Base-by-base conservation (phyloP, 208 protist genomes). In the Lotmaria passim region DNA sequence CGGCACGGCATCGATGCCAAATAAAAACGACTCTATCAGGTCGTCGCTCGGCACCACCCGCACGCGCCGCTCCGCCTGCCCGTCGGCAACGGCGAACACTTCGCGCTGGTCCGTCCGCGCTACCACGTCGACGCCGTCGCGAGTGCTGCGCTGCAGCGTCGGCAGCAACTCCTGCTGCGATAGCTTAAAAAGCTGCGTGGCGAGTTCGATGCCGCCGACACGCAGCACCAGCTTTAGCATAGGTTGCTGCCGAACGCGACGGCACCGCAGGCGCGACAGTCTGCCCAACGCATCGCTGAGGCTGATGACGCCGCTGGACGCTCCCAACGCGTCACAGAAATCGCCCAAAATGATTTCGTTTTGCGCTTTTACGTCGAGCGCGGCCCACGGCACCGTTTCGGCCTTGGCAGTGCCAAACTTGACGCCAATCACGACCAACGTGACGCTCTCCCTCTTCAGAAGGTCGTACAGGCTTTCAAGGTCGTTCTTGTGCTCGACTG, bases 351-450 rank as follows among this genome's bases (percentile, higher is more conserved):
- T 82, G 51, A 67, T 69, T 75, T 89, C 88, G 53, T 93, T 97
- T 77, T 83, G 70, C 31, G 28, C 63, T 70, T 91, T 93, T 17
- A 61, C 33, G 34, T 61, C 10, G 10, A 73, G 61, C 47, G 46
- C 71, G 56, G 14, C 43, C 64, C 68, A 77, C 21, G 69, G 21
- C 2, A 28, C 11, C 11, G 17, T 28, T 14, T 33, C 28, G 28
- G 0, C 10, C 2, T 14, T 10, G 7, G 10, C 3, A 1, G 4
- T 2, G 41, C 12, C 1, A 48, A 96, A 95, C 60, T 88, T 67
- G 21, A 96, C 66, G 19, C 75, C 90, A 2, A 95, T 75, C 52
- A 98, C 87, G 34, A 96, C 84, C 15, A 98, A 64, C n/a, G 81
- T 69, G 10, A 94, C 69, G 15, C 67, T 62, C 7, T 90, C 68